phyloP scores from a whole-genome alignment of 768 basidiomycete species.

The Crassisporium funariophilum region DNA sequence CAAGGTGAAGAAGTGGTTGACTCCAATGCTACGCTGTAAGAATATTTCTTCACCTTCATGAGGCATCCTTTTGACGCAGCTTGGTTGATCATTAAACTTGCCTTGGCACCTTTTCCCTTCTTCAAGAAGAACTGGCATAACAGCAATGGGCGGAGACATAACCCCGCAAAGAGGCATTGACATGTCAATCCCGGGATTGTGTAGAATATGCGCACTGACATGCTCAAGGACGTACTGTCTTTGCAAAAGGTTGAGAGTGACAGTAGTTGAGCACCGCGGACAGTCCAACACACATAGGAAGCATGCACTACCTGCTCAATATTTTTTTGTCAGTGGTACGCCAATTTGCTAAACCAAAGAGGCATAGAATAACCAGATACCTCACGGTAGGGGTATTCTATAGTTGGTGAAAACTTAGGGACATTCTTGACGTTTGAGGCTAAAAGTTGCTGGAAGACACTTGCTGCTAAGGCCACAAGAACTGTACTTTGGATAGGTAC shows the following conservation, averaged over 20 bases:
- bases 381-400: slow-evolving; percentile 15
- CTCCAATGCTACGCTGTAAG: neutral
- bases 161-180: slow-evolving; percentile 13
- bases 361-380: neutral
- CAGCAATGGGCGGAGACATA: neutral
- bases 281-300: slow-evolving; percentile 17
- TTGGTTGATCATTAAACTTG: slow-evolving; percentile 2
- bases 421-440: slow-evolving; percentile 9
- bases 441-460: slow-evolving; percentile 10
- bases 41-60: neutral
- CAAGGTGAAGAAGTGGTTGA: neutral
- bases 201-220: slow-evolving; percentile 19
- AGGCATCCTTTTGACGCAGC: neutral
- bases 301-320: slow-evolving; percentile 10
- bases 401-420: slow-evolving; percentile 9
- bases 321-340: neutral
- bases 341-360: neutral
- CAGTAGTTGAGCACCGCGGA: slow-evolving; percentile 9
- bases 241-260: slow-evolving; percentile 7
- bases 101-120: slow-evolving; percentile 8
- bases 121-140: slow-evolving; percentile 11
- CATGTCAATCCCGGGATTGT: slow-evolving; percentile 1
- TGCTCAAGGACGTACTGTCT: slow-evolving; percentile 16
- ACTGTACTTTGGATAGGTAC: slow-evolving; percentile 18
- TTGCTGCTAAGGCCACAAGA: slow-evolving; percentile 14